Evolutionary conservation across 495 filamentous ascomycete genomes (phyloP).

Genomic region (Daldinia vernicosa): DNA sequence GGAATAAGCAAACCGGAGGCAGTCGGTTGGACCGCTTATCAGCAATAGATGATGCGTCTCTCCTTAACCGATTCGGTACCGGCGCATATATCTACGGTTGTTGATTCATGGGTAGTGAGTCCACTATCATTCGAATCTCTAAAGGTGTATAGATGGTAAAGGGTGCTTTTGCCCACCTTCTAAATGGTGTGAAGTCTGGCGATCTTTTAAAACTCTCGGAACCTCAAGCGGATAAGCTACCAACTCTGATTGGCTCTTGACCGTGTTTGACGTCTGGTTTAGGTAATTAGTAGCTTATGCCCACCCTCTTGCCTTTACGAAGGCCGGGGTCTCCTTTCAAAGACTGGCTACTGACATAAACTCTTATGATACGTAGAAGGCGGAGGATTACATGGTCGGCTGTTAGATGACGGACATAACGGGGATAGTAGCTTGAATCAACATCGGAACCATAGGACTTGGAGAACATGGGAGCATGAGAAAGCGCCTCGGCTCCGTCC

Average conservation of each 20-base stretch:
- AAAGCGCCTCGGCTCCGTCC: constrained; percentile 38
- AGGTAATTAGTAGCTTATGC: constrained; percentile 2
- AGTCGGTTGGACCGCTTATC: background rate
- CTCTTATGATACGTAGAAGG: background rate
- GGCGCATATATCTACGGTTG: constrained; percentile 1
- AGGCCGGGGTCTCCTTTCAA: background rate
- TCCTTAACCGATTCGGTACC: constrained; percentile 31
- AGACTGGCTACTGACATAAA: background rate
- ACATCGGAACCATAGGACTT: background rate
- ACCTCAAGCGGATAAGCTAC: background rate
- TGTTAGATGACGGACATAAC: constrained; percentile 14
- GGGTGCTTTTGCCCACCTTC: background rate
- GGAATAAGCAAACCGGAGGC: background rate
- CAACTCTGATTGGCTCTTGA: constrained; percentile 18
- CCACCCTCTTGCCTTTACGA: background rate
- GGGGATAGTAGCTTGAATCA: constrained; percentile 12
- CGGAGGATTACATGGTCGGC: background rate
- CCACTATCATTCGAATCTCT: background rate
- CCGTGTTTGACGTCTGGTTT: constrained; percentile 11
- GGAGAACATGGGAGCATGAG: constrained; percentile 1
- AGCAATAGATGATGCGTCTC: background rate
- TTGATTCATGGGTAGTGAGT: constrained; percentile 13
- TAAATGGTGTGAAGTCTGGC: background rate
- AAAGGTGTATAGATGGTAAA: background rate
- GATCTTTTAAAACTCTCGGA: background rate